Conservation (phyloP, 306 rosid genomes). For the Dryas drummondii region DNA sequence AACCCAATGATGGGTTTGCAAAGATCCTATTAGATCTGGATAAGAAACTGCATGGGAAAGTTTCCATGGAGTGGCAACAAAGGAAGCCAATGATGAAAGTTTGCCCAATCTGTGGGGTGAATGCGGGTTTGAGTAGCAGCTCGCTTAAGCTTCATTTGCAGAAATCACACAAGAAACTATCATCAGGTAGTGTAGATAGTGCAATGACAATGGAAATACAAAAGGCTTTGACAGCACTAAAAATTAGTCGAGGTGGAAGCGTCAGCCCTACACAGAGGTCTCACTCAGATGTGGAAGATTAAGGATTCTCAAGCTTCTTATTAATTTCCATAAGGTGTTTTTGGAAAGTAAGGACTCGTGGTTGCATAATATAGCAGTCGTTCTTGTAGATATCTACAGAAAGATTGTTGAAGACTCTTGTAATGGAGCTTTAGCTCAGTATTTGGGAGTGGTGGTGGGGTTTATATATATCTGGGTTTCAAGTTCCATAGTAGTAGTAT, state of each 20-base stretch:
- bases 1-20: slow-evolving; percentile 94
- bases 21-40: slow-evolving; percentile 57
- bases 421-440: background rate
- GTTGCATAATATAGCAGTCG: background rate
- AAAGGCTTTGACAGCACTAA: slow-evolving; percentile 70
- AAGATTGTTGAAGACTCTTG: background rate
- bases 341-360: background rate
- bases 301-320: background rate
- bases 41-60: slow-evolving; percentile 66
- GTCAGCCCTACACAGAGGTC: slow-evolving; percentile 65
- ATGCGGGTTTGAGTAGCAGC: slow-evolving; percentile 92
- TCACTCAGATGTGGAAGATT: slow-evolving; percentile 42
- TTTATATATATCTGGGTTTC: background rate
- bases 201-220: slow-evolving; percentile 93
- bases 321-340: background rate
- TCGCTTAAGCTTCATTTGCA: slow-evolving; percentile 90
- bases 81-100: slow-evolving; percentile 79
- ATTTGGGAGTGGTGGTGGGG: background rate
- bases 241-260: slow-evolving; percentile 62
- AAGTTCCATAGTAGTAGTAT: background rate
- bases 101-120: slow-evolving; percentile 91
- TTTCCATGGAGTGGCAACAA: slow-evolving; percentile 91
- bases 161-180: slow-evolving; percentile 81
- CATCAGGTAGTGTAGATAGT: slow-evolving; percentile 93
- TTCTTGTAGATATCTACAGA: background rate